A percentile compares a stretch with the other conserved stretches of the same genome.
These are phyloP conservation scores for Starmerella vitae DNA, from an alignment of 805 yeast species.

Conservation along the genomic window DNA sequence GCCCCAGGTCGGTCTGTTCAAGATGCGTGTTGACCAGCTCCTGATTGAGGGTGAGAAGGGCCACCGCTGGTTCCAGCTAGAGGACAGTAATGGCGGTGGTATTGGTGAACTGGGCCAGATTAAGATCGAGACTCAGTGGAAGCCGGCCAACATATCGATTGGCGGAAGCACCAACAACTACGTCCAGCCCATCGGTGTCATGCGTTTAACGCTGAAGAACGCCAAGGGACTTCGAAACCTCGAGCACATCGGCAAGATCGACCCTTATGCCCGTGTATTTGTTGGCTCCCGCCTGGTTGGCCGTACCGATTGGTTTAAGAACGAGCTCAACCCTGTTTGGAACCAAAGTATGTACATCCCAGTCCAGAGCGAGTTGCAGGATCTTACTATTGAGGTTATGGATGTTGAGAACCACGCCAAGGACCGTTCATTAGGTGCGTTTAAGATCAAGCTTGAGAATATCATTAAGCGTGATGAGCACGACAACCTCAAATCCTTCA, in stretches of 20 bases:
- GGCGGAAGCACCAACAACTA: conserved; percentile 67
- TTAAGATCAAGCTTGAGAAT: conserved; percentile 53
- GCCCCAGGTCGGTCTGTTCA: conserved; percentile 43
- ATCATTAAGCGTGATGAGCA: conserved; percentile 48
- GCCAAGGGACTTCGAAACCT: conserved; percentile 70
- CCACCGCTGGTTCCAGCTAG: conserved; percentile 61
- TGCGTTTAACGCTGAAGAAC: conserved; percentile 52
- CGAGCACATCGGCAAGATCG: conserved; percentile 80
- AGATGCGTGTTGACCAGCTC: conserved; percentile 41
- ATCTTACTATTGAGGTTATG: conserved; percentile 76
- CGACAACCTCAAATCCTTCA: conserved; percentile 49
- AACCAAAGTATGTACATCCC: conserved; percentile 72
- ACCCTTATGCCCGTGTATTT: conserved; percentile 75
- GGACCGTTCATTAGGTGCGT: conserved; percentile 79
- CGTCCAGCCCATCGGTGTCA: conserved; percentile 88
- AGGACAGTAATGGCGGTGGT: conserved; percentile 30
- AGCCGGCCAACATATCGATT: conserved; percentile 55
- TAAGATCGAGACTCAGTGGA: conserved; percentile 62
- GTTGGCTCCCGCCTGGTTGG: conserved; percentile 64
- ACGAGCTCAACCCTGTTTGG: conserved; percentile 70
- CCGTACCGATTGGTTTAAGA: conserved; percentile 57
- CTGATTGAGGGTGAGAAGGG: conserved; percentile 69
- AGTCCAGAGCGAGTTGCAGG: conserved; percentile 70
- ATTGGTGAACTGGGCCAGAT: conserved; percentile 44
- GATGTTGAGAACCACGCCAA: conserved; percentile 68